A percentile compares a stretch with the other conserved stretches of the same genome.
These are phyloP conservation scores for Pseudozyma thailandica DNA, from an alignment of 1,284 basidiomycete genomes.

Conservation along the genomic window DNA sequence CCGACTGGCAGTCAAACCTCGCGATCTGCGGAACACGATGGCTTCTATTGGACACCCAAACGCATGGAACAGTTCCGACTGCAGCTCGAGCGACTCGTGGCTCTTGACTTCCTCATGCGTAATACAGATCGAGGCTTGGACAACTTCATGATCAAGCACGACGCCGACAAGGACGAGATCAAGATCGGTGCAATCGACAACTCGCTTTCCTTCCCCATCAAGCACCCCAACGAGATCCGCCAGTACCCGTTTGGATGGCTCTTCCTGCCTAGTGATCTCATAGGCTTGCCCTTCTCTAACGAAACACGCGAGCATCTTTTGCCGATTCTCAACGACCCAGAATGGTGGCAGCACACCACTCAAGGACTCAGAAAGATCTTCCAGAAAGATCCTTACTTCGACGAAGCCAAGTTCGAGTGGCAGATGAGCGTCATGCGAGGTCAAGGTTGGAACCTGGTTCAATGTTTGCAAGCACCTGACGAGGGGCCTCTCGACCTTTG, in stretches of 20 bases:
- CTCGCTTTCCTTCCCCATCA: slow-evolving; percentile 81
- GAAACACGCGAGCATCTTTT: slow-evolving; percentile 83
- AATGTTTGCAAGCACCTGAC: slow-evolving; percentile 79
- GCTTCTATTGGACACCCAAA: slow-evolving; percentile 81
- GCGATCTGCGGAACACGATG: slow-evolving; percentile 15
- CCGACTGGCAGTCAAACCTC: not conserved
- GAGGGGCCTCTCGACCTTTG: slow-evolving; percentile 69
- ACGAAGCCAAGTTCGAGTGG: slow-evolving; percentile 72
- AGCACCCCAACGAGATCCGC: slow-evolving; percentile 84
- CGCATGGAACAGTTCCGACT: slow-evolving; percentile 83
- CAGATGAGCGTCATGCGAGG: slow-evolving; percentile 91
- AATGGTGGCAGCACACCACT: slow-evolving; percentile 90
- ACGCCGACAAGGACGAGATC: slow-evolving; percentile 80
- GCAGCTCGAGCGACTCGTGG: slow-evolving; percentile 80
- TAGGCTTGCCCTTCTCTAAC: slow-evolving; percentile 77
- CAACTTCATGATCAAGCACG: slow-evolving; percentile 69
- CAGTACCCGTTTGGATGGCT: slow-evolving; percentile 92
- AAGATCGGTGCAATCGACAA: slow-evolving; percentile 88
- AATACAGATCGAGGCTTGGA: slow-evolving; percentile 74
- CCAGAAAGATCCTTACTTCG: slow-evolving; percentile 78
- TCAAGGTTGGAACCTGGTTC: slow-evolving; percentile 88
- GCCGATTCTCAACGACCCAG: slow-evolving; percentile 80
- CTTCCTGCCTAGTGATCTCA: slow-evolving; percentile 80
- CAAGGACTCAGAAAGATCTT: slow-evolving; percentile 81
- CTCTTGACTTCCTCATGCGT: slow-evolving; percentile 83